Conservation (phyloP, 148 eudicot genomes). For the Pharnaceum exiguum region DNA sequence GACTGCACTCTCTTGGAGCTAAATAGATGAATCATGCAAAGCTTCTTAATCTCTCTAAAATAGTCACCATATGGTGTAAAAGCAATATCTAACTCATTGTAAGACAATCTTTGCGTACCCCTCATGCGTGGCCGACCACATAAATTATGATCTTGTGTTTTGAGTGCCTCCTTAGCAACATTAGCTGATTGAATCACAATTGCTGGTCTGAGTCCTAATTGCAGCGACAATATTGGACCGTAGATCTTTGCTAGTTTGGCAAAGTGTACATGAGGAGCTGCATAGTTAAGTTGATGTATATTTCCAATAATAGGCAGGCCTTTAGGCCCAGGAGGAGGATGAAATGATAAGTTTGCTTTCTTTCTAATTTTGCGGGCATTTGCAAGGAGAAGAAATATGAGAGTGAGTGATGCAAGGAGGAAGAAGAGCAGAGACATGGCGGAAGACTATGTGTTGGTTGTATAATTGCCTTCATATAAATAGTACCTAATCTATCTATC, state of each 20-base stretch:
- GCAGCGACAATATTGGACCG: slow-evolving; percentile 23
- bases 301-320: slow-evolving; percentile 30
- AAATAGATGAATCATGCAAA: slow-evolving; percentile 14
- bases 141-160: slow-evolving; percentile 20
- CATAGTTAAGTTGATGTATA: slow-evolving; percentile 14
- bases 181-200: slow-evolving; percentile 23
- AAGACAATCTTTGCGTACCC: slow-evolving; percentile 18
- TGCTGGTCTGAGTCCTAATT: slow-evolving; percentile 6
- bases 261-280: slow-evolving; percentile 15
- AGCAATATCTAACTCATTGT: slow-evolving; percentile 15
- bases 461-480: no score
- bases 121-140: slow-evolving; percentile 16
- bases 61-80: slow-evolving; percentile 15
- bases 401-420: neutral
- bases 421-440: slow-evolving; percentile 3
- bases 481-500: no score
- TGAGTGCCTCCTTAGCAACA: slow-evolving; percentile 19
- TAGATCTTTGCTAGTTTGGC: slow-evolving; percentile 22
- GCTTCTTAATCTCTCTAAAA: slow-evolving; percentile 16
- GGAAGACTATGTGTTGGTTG: no score
- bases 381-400: neutral
- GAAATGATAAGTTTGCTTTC: no score
- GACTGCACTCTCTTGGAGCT: slow-evolving; percentile 11
- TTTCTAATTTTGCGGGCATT: neutral
- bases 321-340: slow-evolving; percentile 27